Evolutionary conservation across 2,329 filamentous ascomycete genomes (phyloP), one percentile per base, ranked within the genome.

Genomic region (Amphichorda felina): DNA sequence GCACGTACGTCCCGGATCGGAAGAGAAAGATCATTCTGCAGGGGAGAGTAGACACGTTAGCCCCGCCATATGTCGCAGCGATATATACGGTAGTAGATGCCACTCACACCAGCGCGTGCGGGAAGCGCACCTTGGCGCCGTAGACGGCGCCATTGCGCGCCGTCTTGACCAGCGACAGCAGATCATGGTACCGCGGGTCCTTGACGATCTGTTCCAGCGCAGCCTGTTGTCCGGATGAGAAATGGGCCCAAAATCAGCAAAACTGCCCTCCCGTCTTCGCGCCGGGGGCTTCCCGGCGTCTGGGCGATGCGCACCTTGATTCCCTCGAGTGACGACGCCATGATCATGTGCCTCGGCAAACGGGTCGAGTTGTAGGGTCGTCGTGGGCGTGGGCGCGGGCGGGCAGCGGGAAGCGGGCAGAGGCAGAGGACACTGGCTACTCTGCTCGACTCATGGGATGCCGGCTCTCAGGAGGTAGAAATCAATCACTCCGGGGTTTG

Each of bases 131-230:
- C 74, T 96, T 96, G 50, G 84, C 78, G 41, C 91, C 91, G 63
- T 98, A 98, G 43, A 98, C 86, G 45, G 88, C 79, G 57, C 91
- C 91, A 76, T 96, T 98, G 61, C 91, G 86, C 46, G 91, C 82
- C 50, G 79, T 86, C 72, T 98, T 98, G 57, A 94, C 57, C 46
- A 98, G 70, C 38, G 84, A 76, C 42, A 98, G 74, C 38, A 87
- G 57, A 50, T 91, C 85, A 50, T 91, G 85, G 62, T 94, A 84
- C 45, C 76, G 71, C 5, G 88, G 87, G 55, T 96, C 78, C 42
- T 91, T 73, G 45, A 88, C 68, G 38, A 94, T 69, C 46, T 72
- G 71, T 63, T 94, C 86, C 47, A 88, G 63, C 41, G 72, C 68
- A 46, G 70, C 66, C 82, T 89, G 50, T n/a, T 19, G 14, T 11